Conservation (phyloP, 2,329 filamentous ascomycete genomes). For the Colletotrichum sidae region DNA sequence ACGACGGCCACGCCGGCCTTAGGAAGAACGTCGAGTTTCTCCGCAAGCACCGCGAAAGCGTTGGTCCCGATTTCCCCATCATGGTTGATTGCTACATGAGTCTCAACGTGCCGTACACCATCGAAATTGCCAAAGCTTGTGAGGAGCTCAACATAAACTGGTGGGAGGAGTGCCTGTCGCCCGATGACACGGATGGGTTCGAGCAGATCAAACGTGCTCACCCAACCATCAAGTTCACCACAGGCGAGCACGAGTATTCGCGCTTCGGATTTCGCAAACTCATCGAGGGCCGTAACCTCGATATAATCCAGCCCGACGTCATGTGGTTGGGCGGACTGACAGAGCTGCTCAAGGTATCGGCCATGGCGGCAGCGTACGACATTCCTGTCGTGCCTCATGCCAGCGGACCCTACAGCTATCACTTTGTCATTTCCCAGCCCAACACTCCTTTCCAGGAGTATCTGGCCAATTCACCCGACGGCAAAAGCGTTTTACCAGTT, state of each 20-base stretch:
- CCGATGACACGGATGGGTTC: constrained; percentile 93
- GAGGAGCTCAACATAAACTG: constrained; percentile 91
- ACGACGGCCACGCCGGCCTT: constrained; percentile 84
- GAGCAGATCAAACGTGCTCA: constrained; percentile 91
- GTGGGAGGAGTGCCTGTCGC: constrained; percentile 95
- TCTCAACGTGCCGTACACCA: constrained; percentile 91
- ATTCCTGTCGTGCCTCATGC: constrained; percentile 96
- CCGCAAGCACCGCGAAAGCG: constrained; percentile 82
- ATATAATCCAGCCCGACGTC: constrained; percentile 95
- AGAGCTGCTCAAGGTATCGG: constrained; percentile 88
- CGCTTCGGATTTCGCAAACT: constrained; percentile 95
- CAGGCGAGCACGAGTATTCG: constrained; percentile 95
- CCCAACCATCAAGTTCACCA: constrained; percentile 92
- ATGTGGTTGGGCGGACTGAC: constrained; percentile 98
- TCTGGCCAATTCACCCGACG: constrained; percentile 91
- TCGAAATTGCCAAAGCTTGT: constrained; percentile 87
- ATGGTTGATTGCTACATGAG: constrained; percentile 99
- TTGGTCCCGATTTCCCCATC: constrained; percentile 90
- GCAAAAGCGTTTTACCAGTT: constrained; percentile 88
- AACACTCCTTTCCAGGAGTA: constrained; percentile 98
- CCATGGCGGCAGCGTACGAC: constrained; percentile 92
- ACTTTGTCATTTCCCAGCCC: constrained; percentile 93
- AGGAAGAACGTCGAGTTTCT: constrained; percentile 93
- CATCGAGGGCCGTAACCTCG: constrained; percentile 89
- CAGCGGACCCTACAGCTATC: constrained; percentile 93